These are phyloP conservation scores for Diaporthe humulicola DNA, from an alignment of 2,329 filamentous ascomycete genomes.

Conservation along the genomic window DNA sequence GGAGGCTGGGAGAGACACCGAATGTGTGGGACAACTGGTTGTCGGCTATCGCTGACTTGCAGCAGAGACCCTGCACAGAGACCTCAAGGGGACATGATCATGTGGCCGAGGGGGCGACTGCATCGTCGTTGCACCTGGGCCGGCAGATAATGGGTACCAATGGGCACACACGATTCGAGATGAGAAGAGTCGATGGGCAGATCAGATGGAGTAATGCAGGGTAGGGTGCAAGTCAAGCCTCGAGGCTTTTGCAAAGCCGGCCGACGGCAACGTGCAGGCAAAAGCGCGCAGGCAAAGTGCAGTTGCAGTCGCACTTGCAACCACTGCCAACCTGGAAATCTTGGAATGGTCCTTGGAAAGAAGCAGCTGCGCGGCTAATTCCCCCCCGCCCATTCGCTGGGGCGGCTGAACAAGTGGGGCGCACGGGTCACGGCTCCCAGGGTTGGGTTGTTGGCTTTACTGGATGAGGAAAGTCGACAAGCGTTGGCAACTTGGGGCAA, in stretches of 20 bases:
- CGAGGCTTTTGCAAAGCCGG: not conserved
- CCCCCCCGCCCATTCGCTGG: not conserved
- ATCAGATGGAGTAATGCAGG: constrained; percentile 9
- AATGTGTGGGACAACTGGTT: not conserved
- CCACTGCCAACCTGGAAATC: constrained; percentile 11
- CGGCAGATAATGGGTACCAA: constrained; percentile 4
- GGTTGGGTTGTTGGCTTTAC: not conserved
- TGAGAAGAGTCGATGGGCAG: constrained; percentile 1
- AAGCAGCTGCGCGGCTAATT: constrained; percentile 31
- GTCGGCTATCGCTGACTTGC: constrained; percentile 24
- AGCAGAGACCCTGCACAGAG: not conserved
- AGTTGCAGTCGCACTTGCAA: constrained; percentile 3
- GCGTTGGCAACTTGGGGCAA: not conserved
- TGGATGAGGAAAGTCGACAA: constrained; percentile 21
- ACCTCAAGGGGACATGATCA: not conserved
- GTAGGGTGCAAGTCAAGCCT: not conserved
- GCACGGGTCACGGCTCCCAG: not conserved
- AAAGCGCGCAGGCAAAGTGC: not conserved
- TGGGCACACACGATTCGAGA: not conserved
- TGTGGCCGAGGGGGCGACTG: not conserved
- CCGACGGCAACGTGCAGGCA: constrained; percentile 11
- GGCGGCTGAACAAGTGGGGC: constrained; percentile 28
- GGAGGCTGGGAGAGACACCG: not conserved
- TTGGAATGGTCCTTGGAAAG: not conserved
- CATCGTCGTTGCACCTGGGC: constrained; percentile 11